Evolutionary conservation across 805 yeast species (phyloP).

Genomic region (Brettanomyces bruxellensis): DNA sequence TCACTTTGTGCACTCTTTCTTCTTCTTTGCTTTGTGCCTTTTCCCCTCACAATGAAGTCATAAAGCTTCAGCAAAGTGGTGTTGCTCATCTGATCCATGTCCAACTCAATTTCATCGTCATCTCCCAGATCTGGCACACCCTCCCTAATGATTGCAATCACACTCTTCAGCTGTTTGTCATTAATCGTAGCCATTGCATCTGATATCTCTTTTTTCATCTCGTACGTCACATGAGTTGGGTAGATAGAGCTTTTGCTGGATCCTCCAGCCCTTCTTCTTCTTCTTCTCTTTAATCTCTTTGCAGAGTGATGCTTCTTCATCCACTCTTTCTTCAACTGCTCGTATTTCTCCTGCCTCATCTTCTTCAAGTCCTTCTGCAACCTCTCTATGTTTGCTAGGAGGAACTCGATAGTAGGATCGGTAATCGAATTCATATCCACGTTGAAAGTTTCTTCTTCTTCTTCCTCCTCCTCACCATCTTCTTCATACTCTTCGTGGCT

Average conservation of each 20-base stretch:
- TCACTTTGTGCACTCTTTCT: constrained; percentile 45
- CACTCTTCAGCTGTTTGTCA: constrained; percentile 75
- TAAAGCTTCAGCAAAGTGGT: constrained; percentile 74
- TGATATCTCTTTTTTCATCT: constrained; percentile 90
- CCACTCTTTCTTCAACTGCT: constrained; percentile 57
- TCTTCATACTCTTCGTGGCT: constrained; percentile 31
- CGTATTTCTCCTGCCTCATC: constrained; percentile 71
- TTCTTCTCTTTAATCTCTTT: constrained; percentile 23
- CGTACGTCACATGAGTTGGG: constrained; percentile 62
- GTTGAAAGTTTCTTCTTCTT: constrained; percentile 38
- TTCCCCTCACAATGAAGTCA: constrained; percentile 60
- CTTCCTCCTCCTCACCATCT: constrained; percentile 26
- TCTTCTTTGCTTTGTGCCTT: constrained; percentile 25
- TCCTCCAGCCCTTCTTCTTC: constrained; percentile 6
- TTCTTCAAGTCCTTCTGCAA: constrained; percentile 80
- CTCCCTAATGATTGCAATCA: constrained; percentile 77
- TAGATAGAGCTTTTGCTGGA: constrained; percentile 12
- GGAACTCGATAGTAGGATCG: constrained; percentile 82
- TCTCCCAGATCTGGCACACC: constrained; percentile 56
- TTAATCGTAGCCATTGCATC: constrained; percentile 71
- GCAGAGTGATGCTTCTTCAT: constrained; percentile 38
- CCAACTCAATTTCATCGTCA: constrained; percentile 93
- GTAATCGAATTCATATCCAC: constrained; percentile 57
- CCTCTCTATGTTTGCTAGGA: constrained; percentile 78
- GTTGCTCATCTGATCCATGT: constrained; percentile 87